A percentile compares a stretch with the other conserved stretches of the same genome.
Conservation (phyloP, 371 early-diverging fungal genomes). For the Phascolomyces articulosus region DNA sequence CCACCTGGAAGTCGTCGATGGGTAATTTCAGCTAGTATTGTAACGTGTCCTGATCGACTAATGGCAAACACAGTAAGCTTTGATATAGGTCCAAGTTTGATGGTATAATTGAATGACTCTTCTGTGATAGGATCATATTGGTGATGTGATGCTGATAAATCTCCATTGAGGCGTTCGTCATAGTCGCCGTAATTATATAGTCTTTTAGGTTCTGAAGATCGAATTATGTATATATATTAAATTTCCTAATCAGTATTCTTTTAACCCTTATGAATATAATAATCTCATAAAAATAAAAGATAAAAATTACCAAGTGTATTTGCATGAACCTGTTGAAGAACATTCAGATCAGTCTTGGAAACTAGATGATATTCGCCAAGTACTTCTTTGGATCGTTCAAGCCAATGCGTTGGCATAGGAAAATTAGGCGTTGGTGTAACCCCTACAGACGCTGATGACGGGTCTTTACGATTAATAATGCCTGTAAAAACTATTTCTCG, state of each 20-base stretch:
- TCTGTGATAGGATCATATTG: constrained; percentile 55
- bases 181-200: constrained; percentile 51
- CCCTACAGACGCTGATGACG: constrained; percentile 28
- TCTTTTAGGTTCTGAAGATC: constrained; percentile 42
- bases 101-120: constrained; percentile 53
- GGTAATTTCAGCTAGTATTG: constrained; percentile 47
- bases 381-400: background rate
- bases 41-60: constrained; percentile 16
- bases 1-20: constrained; percentile 21
- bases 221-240: too few relatives aligned
- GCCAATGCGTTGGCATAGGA: constrained; percentile 22
- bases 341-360: constrained; percentile 60
- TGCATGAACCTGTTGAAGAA: constrained; percentile 62
- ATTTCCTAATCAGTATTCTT: too few relatives aligned
- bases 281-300: too few relatives aligned
- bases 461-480: background rate
- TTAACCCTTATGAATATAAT: too few relatives aligned
- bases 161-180: constrained; percentile 45
- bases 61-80: constrained; percentile 16
- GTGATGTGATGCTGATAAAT: constrained; percentile 64
- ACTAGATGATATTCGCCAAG: constrained; percentile 34
- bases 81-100: constrained; percentile 6
- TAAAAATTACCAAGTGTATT: constrained; percentile 52
- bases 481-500: constrained; percentile 1
- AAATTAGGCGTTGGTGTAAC: constrained; percentile 65